A percentile compares a stretch with the other conserved stretches of the same genome.
phyloP scores from a whole-genome alignment of 176 grass and related monocot genomes.

The Leersia perrieri region DNA sequence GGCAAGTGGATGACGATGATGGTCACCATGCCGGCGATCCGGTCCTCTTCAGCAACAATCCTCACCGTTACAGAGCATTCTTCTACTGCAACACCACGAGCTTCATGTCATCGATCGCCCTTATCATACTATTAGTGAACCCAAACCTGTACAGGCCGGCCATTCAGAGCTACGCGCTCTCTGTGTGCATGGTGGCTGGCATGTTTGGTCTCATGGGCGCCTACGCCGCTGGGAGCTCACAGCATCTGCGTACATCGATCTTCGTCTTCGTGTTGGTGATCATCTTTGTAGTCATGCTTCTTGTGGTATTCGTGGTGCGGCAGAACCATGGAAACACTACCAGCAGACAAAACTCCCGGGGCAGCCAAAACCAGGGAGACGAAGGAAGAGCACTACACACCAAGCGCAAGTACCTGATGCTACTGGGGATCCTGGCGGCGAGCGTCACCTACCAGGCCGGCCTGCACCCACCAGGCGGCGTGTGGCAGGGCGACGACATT shows the following conservation, averaged over 20 bases:
- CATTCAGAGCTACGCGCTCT: background rate
- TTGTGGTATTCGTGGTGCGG: background rate
- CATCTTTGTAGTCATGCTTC: background rate
- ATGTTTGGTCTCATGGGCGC: background rate
- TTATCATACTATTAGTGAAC: conserved; percentile 26
- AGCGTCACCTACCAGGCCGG: conserved; percentile 21
- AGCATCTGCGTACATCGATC: background rate
- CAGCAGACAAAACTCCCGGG: no score
- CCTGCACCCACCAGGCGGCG: background rate
- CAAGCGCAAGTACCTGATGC: conserved; percentile 21
- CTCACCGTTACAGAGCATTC: conserved; percentile 18
- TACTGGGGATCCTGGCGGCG: background rate
- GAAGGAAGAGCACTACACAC: no score
- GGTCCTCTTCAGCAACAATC: background rate
- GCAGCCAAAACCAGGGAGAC: no score
- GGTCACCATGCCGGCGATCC: background rate
- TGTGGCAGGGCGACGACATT: background rate
- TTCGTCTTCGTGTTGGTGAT: background rate
- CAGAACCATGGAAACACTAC: no score
- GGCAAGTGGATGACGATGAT: background rate
- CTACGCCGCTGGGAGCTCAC: background rate
- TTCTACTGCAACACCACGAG: conserved; percentile 34
- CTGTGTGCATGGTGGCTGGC: background rate
- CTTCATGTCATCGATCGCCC: conserved; percentile 4
- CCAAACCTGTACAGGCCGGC: background rate